Evolutionary conservation across 2,329 filamentous ascomycete species (phyloP).

Genomic region (Arthrobotrys megalospora): DNA sequence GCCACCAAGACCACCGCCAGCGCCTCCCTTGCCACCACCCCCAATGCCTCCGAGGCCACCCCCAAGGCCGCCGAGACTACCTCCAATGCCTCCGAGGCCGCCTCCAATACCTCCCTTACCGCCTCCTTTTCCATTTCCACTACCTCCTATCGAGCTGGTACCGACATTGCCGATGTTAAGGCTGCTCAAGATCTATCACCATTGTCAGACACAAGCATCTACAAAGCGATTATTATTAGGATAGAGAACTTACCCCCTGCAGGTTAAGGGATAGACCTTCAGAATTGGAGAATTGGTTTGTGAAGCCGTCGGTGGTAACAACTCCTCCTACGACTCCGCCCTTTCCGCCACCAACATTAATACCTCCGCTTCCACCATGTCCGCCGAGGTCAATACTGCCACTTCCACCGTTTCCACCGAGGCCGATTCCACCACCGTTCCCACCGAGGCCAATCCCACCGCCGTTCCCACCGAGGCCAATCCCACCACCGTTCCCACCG

Average conservation of each 20-base stretch:
- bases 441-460: neutral
- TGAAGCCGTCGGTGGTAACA: neutral
- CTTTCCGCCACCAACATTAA: neutral
- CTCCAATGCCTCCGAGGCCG: neutral
- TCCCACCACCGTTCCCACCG: neutral
- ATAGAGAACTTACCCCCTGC: neutral
- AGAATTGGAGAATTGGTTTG: neutral
- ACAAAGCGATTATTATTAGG: neutral
- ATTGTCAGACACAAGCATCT: neutral
- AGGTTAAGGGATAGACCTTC: neutral
- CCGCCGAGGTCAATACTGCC: neutral
- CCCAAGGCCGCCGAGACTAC: neutral
- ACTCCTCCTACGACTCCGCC: neutral
- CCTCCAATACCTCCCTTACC: neutral
- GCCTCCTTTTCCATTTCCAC: neutral
- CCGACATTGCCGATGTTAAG: neutral
- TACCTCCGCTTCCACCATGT: no score
- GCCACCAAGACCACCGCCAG: neutral
- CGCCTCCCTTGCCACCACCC: neutral
- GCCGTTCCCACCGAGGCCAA: neutral
- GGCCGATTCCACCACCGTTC: neutral
- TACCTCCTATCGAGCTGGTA: neutral
- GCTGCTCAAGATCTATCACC: neutral
- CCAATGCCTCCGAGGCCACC: slow-evolving; percentile 6
- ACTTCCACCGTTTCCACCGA: no score